A percentile compares a stretch with the other conserved stretches of the same genome.
Evolutionary conservation across 352 stramenopile species (phyloP).

Genomic region (Poterioochromonas sp.): DNA sequence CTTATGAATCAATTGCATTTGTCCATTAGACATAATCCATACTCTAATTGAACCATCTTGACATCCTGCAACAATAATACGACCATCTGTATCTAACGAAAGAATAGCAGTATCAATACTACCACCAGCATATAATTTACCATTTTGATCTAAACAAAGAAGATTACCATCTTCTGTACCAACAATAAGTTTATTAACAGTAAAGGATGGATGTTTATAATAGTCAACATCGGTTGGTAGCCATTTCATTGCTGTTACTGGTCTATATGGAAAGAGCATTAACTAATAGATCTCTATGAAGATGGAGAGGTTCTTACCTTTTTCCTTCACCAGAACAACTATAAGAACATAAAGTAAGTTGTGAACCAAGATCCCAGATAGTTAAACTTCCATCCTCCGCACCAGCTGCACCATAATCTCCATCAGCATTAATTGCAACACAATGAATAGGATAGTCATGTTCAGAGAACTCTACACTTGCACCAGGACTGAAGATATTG

Average conservation of each 20-base stretch:
- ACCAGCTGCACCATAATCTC: conserved; percentile 36
- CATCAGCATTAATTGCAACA: conserved; percentile 36
- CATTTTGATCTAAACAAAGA: not conserved
- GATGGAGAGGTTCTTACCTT: not conserved
- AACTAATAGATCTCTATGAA: not conserved
- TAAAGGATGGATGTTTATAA: not conserved
- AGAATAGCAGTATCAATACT: not conserved
- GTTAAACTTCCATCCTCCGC: conserved; percentile 46
- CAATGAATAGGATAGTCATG: conserved; percentile 42
- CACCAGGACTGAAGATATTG: not conserved
- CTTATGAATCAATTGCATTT: not conserved
- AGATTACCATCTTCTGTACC: not conserved
- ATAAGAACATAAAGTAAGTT: not conserved
- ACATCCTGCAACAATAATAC: conserved; percentile 17
- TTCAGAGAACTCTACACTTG: conserved; percentile 45
- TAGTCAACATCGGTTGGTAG: not conserved
- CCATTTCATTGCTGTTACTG: conserved; percentile 2
- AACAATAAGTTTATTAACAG: not conserved
- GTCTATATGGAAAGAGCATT: not conserved
- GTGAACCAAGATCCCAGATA: conserved; percentile 42
- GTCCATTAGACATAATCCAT: not conserved
- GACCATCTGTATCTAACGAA: not conserved
- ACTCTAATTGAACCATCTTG: conserved; percentile 10
- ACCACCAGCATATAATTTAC: not conserved
- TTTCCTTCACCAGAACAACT: not conserved